These are phyloP conservation scores for Nannizzia gypsea DNA, from an alignment of 2,329 filamentous ascomycete genomes.

Conservation along the genomic window DNA sequence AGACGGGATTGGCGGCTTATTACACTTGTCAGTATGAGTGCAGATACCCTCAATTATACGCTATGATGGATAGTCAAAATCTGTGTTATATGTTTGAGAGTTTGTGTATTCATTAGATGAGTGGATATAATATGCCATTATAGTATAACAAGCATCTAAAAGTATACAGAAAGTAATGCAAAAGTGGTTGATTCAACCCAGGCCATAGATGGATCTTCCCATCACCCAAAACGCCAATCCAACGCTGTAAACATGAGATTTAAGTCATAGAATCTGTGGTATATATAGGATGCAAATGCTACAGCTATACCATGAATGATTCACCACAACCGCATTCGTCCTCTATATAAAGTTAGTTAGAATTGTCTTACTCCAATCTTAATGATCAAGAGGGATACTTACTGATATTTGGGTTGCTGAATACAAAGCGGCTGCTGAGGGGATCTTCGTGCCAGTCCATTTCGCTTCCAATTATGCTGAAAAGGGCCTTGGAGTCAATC, in stretches of 20 bases:
- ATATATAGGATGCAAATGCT: not conserved
- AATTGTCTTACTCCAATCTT: not conserved
- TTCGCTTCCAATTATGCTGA: conserved; percentile 96
- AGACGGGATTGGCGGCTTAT: too few species aligned
- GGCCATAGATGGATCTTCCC: not conserved
- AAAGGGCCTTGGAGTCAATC: conserved; percentile 92
- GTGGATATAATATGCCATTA: not conserved
- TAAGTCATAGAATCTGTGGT: not conserved
- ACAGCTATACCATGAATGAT: conserved; percentile 66
- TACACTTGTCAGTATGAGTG: too few species aligned
- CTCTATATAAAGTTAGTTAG: conserved; percentile 47
- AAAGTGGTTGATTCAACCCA: not conserved
- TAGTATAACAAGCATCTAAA: not conserved
- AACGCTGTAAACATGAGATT: not conserved
- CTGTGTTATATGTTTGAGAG: too few species aligned
- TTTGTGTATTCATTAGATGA: too few species aligned
- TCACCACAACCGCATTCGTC: conserved; percentile 94
- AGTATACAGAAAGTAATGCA: not conserved
- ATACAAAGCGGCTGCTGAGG: conserved; percentile 81
- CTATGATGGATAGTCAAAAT: too few species aligned
- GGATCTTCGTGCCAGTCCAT: conserved; percentile 99
- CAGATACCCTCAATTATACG: too few species aligned
- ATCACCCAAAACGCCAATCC: conserved; percentile 2
- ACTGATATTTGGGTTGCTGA: conserved; percentile 98
- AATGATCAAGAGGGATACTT: conserved; percentile 35